Evolutionary conservation across 1,284 basidiomycete genomes (phyloP), one percentile per base, ranked within the genome.

Genomic region (Coriolopsis trogii): DNA sequence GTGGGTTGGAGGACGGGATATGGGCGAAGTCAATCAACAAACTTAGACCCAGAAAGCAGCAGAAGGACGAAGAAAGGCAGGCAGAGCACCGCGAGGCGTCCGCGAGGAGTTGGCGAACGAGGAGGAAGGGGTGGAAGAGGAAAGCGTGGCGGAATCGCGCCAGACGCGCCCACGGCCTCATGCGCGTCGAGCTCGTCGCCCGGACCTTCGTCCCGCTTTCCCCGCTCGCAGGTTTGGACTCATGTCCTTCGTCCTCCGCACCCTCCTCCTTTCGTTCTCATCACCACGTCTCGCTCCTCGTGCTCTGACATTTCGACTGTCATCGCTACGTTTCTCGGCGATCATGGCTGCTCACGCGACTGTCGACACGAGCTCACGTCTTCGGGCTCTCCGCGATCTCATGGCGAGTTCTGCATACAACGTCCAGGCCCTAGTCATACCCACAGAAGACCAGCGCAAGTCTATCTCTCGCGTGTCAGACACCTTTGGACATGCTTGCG

Each of bases 371-470:
- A 74, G 82, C 2, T 70, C 79, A 42, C 76, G 87, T 41, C 74
- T 93, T 8, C 68, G 74, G 24, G 76, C 70, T 41, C 76, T 93
- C 36, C 75, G 90, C 46, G 75, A 79, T 64, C 71, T 91, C 55
- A 88, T 95, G 87, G 77, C 70, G 46, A 70, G 76, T 59, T 71
- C 77, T 31, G 76, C 82, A 54, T 67, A 79, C 49, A 72, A 79
- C 44, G 76, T 93, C 2, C 78, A 87, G 51, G 88, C 85, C 0
- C 81, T 89, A 59, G 81, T 95, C 1, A 81, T 95, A 37, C 91
- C 91, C 1, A 91, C 89, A 54, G 93, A 93, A 72, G 93, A 95
- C 70, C 89, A 93, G 66, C 93, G 92, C 89, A 71, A 67, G 89
- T 78, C 18, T 28, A 12, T 45, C 13, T 38, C 23, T 40, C 18